Percentiles rank a stretch among this genome's conserved stretches.
phyloP scores from a whole-genome alignment of 116 monocot species.

The Thalassia testudinum region DNA sequence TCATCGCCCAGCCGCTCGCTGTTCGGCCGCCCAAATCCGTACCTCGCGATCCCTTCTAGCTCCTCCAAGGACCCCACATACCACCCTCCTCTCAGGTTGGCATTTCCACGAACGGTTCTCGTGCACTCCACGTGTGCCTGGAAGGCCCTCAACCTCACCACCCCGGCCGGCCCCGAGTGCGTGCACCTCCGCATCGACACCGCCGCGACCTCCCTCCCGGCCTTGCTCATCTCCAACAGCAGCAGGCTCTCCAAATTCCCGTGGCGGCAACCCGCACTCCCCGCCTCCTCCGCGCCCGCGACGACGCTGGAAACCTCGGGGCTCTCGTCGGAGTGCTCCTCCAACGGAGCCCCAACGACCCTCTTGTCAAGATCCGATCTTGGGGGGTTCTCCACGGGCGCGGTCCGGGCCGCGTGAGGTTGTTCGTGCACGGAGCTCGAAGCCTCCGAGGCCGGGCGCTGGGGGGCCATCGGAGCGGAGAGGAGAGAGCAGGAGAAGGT shows the following conservation, averaged over 20 bases:
- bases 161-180: conserved; percentile 5
- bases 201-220: conserved; percentile 7
- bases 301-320: conserved; percentile 1
- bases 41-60: conserved; percentile 12
- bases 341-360: neutral
- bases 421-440: no score
- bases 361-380: no score
- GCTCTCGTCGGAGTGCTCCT: conserved; percentile 21
- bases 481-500: no score
- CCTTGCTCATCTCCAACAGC: conserved; percentile 14
- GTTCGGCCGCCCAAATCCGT: conserved; percentile 32
- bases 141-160: conserved; percentile 21
- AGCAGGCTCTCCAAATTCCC: conserved; percentile 31
- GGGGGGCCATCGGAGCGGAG: no score
- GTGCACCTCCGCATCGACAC: conserved; percentile 25
- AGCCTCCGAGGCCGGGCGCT: no score
- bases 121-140: conserved; percentile 9
- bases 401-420: neutral
- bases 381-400: neutral
- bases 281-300: conserved; percentile 14
- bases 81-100: conserved; percentile 50
- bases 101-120: conserved; percentile 21
- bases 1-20: conserved; percentile 2
- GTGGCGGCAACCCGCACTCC: conserved; percentile 14
- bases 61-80: conserved; percentile 15